These are phyloP conservation scores for Acaromyces ingoldii DNA, from an alignment of 1,284 basidiomycete species.

Conservation along the genomic window DNA sequence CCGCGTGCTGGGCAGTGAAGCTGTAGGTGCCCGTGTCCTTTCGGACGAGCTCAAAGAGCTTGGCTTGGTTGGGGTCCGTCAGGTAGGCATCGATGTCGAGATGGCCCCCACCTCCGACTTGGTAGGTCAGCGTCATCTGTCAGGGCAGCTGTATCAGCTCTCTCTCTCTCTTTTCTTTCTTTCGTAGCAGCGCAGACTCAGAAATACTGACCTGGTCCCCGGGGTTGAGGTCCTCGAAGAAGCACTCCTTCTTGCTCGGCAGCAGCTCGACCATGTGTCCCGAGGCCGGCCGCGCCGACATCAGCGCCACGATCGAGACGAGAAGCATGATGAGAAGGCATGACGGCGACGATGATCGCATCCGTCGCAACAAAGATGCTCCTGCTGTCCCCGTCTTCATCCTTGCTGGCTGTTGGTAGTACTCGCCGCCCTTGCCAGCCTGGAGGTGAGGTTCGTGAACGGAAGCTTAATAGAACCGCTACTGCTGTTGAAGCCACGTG, in stretches of 20 bases:
- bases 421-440: too few relatives aligned
- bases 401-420: too few relatives aligned
- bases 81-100: conserved; percentile 96
- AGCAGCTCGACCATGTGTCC: conserved; percentile 58
- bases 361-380: too few relatives aligned
- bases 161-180: neutral
- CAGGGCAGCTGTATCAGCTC: neutral
- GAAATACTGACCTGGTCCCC: conserved; percentile 72
- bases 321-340: neutral
- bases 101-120: conserved; percentile 93
- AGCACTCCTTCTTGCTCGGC: conserved; percentile 86
- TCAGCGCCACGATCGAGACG: neutral
- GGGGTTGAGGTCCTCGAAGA: conserved; percentile 91
- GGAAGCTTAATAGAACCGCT: too few relatives aligned
- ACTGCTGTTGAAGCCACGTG: too few relatives aligned
- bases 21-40: conserved; percentile 85
- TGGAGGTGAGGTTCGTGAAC: too few relatives aligned
- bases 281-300: neutral
- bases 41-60: conserved; percentile 73
- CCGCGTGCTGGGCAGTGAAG: conserved; percentile 78
- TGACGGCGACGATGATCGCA: neutral
- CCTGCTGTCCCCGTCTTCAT: too few relatives aligned
- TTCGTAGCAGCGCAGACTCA: neutral
- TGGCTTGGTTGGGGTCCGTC: conserved; percentile 59
- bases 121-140: conserved; percentile 98